Evolutionary conservation across 2,329 filamentous ascomycete genomes (phyloP).

Genomic region (Monosporascus cannonballus): DNA sequence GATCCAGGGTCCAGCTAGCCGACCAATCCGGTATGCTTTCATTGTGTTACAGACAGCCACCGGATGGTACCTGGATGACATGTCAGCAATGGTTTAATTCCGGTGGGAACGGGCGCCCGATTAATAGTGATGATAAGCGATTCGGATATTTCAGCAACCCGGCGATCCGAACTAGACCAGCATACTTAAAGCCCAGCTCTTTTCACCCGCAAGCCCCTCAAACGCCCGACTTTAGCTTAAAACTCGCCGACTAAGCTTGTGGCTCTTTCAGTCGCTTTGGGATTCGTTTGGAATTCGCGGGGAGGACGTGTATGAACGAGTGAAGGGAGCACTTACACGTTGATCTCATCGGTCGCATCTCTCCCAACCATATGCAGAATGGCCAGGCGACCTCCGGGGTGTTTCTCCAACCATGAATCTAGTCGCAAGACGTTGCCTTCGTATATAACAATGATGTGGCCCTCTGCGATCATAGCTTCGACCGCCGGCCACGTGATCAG

Average conservation of each 20-base stretch:
- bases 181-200: not conserved
- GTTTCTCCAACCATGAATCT: constrained; percentile 51
- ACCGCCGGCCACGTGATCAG: constrained; percentile 40
- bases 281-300: not conserved
- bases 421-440: constrained; percentile 49
- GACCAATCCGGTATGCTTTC: constrained; percentile 55
- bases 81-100: constrained; percentile 16
- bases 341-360: constrained; percentile 55
- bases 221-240: not conserved
- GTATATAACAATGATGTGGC: constrained; percentile 49
- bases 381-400: constrained; percentile 53
- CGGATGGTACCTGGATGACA: constrained; percentile 48
- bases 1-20: constrained; percentile 46
- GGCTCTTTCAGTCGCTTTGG: too few relatives aligned
- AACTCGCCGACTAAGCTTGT: not conserved
- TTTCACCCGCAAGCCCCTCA: not conserved
- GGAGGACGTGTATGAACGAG: not conserved
- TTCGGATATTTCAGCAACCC: not conserved
- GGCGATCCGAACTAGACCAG: not conserved
- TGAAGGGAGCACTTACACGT: constrained; percentile 37
- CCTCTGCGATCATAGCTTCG: constrained; percentile 47
- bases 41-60: constrained; percentile 47
- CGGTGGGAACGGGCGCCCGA: not conserved
- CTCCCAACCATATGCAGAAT: constrained; percentile 56
- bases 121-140: not conserved